A percentile compares a stretch with the other conserved stretches of the same genome.
Conservation (phyloP, 768 basidiomycete genomes). For the Rhodotorula toruloides region DNA sequence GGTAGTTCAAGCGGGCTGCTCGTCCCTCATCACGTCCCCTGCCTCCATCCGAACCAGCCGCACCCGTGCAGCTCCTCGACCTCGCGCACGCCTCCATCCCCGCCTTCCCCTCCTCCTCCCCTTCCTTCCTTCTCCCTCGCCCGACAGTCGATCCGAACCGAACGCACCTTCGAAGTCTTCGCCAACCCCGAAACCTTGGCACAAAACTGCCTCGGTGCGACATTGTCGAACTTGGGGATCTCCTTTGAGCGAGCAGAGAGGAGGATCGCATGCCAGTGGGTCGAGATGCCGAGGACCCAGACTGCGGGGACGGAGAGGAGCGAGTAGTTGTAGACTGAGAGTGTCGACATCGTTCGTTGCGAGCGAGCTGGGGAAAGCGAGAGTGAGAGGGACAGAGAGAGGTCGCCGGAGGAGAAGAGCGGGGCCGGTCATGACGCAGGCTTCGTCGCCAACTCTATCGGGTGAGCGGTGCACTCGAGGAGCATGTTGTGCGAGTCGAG, state of each 20-base stretch:
- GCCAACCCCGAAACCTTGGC: slow-evolving; percentile 1
- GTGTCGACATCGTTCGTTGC: background rate
- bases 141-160: background rate
- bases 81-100: too few species aligned
- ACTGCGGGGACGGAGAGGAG: slow-evolving; percentile 30
- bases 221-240: slow-evolving; percentile 29
- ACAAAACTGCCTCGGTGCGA: slow-evolving; percentile 15
- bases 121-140: too few species aligned
- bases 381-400: too few species aligned
- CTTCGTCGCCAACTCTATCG: too few species aligned
- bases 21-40: background rate
- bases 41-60: background rate
- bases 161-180: slow-evolving; percentile 12
- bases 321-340: slow-evolving; percentile 22
- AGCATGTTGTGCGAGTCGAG: too few species aligned
- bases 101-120: too few species aligned
- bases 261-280: slow-evolving; percentile 15
- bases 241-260: slow-evolving; percentile 9
- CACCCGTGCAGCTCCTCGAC: too few species aligned
- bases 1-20: too few species aligned
- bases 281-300: background rate
- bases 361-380: background rate
- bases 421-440: too few species aligned
- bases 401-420: too few species aligned
- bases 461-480: too few species aligned